Conservation (phyloP, 495 filamentous ascomycete genomes). For the Aspergillus homomorphus region DNA sequence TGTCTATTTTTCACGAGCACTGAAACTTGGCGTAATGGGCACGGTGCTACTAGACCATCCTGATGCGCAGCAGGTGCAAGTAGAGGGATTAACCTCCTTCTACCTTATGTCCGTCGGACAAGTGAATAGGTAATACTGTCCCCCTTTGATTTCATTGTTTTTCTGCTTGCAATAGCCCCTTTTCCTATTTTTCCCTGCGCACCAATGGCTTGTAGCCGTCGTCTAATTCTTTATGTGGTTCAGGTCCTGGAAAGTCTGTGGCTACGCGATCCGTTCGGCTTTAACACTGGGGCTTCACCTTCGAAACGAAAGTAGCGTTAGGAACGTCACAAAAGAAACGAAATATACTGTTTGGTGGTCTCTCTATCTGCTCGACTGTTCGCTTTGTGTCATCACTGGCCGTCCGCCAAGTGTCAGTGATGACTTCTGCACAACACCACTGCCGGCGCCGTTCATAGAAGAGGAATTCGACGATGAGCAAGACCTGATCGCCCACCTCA, state of each 20-base stretch:
- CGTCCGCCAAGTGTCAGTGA: conserved; percentile 53
- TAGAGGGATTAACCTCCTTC: conserved; percentile 54
- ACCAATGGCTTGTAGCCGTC: background rate
- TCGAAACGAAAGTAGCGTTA: conserved; percentile 52
- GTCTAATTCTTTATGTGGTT: background rate
- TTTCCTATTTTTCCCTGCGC: background rate
- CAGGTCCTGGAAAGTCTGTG: conserved; percentile 61
- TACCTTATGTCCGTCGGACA: conserved; percentile 59
- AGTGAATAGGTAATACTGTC: conserved; percentile 51
- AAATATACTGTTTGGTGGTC: conserved; percentile 50
- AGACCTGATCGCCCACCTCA: conserved; percentile 30
- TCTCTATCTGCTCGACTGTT: conserved; percentile 56
- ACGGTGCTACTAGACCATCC: conserved; percentile 49
- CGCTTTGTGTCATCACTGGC: conserved; percentile 58
- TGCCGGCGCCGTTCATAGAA: conserved; percentile 48
- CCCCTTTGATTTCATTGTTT: background rate
- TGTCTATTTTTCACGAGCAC: conserved; percentile 57
- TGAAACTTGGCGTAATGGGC: conserved; percentile 50
- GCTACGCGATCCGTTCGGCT: conserved; percentile 57
- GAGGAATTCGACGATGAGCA: conserved; percentile 38
- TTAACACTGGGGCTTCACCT: conserved; percentile 59
- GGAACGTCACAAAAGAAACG: conserved; percentile 46
- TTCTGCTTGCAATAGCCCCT: background rate
- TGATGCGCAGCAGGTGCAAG: conserved; percentile 56
- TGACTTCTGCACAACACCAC: conserved; percentile 56